phyloP scores from a whole-genome alignment of 371 early-diverging fungal species.

The Lichtheimia corymbifera region DNA sequence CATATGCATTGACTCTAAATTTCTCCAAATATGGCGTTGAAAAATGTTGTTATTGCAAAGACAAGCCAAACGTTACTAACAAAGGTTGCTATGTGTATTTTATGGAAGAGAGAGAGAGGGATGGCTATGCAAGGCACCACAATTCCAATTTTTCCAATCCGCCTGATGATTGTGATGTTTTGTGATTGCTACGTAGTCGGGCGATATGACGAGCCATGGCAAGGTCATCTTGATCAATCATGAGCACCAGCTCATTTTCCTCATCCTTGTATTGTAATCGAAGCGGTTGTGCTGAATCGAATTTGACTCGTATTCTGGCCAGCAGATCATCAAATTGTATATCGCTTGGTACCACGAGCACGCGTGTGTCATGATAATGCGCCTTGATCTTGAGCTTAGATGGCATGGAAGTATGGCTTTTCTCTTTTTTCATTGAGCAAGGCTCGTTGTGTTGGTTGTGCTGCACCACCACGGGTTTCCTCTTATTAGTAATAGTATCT shows the following conservation, averaged over 20 bases:
- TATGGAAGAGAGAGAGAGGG: not conserved
- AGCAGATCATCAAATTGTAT: slow-evolving; percentile 24
- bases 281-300: slow-evolving; percentile 29
- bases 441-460: not conserved
- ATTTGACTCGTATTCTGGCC: slow-evolving; percentile 20
- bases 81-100: not conserved
- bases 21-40: no score
- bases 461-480: not conserved
- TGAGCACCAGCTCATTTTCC: slow-evolving; percentile 81
- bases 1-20: no score
- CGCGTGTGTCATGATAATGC: slow-evolving; percentile 22
- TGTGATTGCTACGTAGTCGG: slow-evolving; percentile 42
- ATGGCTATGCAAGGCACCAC: slow-evolving; percentile 53
- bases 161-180: slow-evolving; percentile 9
- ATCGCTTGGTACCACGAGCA: slow-evolving; percentile 20
- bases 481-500: not conserved
- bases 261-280: slow-evolving; percentile 87
- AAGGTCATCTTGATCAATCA: slow-evolving; percentile 92
- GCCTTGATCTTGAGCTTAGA: slow-evolving; percentile 26
- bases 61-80: no score
- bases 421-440: not conserved
- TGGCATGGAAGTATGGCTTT: slow-evolving; percentile 3
- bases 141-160: slow-evolving; percentile 62
- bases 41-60: no score
- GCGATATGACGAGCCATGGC: slow-evolving; percentile 73